These are phyloP conservation scores for Apiospora koreana DNA, from an alignment of 2,329 filamentous ascomycete species.

Conservation along the genomic window DNA sequence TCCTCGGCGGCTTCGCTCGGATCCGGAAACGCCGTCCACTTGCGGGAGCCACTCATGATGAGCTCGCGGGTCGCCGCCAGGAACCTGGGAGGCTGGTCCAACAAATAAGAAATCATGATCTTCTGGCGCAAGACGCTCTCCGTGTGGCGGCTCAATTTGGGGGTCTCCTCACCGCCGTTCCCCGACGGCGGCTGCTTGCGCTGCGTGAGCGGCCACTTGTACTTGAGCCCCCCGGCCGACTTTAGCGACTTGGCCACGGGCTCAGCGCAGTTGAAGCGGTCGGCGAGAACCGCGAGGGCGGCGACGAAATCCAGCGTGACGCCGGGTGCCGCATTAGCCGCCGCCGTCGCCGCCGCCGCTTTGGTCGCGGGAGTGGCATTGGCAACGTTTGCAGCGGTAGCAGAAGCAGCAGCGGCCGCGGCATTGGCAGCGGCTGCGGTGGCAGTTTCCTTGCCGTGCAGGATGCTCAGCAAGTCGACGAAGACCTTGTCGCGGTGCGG, in stretches of 20 bases:
- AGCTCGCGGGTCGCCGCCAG: constrained; percentile 64
- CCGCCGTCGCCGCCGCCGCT: constrained; percentile 24
- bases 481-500: constrained; percentile 63
- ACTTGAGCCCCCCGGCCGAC: constrained; percentile 40
- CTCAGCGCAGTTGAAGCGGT: constrained; percentile 68
- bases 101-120: constrained; percentile 64
- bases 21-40: constrained; percentile 50
- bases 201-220: constrained; percentile 55
- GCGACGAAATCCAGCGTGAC: constrained; percentile 63
- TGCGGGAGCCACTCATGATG: constrained; percentile 64
- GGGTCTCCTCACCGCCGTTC: constrained; percentile 35
- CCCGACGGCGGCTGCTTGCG: constrained; percentile 35
- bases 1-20: constrained; percentile 31
- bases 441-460: constrained; percentile 56
- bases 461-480: constrained; percentile 65
- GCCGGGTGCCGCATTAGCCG: constrained; percentile 30
- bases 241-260: constrained; percentile 56
- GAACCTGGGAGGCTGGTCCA: constrained; percentile 63
- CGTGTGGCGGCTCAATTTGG: constrained; percentile 41
- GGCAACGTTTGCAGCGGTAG: neutral
- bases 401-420: neutral
- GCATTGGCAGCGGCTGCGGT: constrained; percentile 11
- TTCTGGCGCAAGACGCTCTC: constrained; percentile 72
- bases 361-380: neutral
- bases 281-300: constrained; percentile 69